These are phyloP conservation scores for Rubia yunnanensis DNA, from an alignment of 257 asterid species.

Conservation along the genomic window DNA sequence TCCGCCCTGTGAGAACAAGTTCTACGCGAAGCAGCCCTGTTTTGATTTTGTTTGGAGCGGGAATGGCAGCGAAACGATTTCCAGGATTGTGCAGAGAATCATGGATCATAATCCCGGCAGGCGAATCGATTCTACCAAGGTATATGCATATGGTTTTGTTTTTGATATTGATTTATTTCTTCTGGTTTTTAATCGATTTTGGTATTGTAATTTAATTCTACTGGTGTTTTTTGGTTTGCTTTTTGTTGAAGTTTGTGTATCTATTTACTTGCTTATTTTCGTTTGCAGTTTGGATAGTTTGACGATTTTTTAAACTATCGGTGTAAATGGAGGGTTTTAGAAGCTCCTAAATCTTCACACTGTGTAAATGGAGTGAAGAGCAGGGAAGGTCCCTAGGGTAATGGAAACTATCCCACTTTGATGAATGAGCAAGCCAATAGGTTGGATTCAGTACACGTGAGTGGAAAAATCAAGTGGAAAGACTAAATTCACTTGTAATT, in stretches of 20 bases:
- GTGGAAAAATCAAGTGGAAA: background rate
- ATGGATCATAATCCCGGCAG: conserved; percentile 22
- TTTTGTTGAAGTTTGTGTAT: background rate
- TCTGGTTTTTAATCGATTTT: background rate
- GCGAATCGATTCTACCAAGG: conserved; percentile 14
- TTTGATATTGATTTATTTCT: background rate
- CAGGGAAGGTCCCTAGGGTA: background rate
- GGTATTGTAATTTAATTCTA: too few relatives aligned
- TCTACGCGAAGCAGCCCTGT: conserved; percentile 11
- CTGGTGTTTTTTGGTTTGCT: background rate
- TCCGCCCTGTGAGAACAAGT: conserved; percentile 22
- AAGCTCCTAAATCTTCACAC: too few relatives aligned
- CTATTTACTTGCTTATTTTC: background rate
- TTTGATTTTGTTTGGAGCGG: conserved; percentile 26
- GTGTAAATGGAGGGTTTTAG: too few relatives aligned
- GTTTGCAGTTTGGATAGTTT: background rate
- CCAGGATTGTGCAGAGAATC: conserved; percentile 12
- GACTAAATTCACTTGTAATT: too few relatives aligned
- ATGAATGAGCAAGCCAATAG: background rate
- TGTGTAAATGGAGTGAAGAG: background rate
- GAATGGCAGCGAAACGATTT: conserved; percentile 11
- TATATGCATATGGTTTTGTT: background rate
- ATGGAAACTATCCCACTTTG: background rate
- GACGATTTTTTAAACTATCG: background rate
- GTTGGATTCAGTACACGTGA: background rate